These are phyloP conservation scores for Ramaria sp. DNA, from an alignment of 768 basidiomycete species.

Conservation along the genomic window DNA sequence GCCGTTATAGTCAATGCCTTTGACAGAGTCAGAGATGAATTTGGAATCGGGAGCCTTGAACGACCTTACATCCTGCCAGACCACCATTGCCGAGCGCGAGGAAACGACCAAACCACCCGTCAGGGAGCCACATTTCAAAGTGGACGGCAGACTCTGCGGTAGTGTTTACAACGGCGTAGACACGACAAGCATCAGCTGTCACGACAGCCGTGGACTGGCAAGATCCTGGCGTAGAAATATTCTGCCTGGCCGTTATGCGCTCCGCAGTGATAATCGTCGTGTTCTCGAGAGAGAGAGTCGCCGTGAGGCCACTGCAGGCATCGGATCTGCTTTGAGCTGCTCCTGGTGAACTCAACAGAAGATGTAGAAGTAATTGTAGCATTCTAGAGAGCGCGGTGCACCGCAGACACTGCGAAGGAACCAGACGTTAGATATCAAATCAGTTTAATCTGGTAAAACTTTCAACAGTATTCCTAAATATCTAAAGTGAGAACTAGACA, in stretches of 20 bases:
- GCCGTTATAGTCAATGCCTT: slow-evolving; percentile 14
- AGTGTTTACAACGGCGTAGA: slow-evolving; percentile 4
- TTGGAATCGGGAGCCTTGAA: too few species aligned
- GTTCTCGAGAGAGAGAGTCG: not conserved
- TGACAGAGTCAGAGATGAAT: not conserved
- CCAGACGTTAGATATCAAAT: too few species aligned
- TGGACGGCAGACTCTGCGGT: slow-evolving; percentile 6
- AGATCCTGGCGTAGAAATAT: slow-evolving; percentile 4
- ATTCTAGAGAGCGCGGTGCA: not conserved
- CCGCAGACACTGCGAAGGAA: too few species aligned
- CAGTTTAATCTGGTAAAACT: too few species aligned
- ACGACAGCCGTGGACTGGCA: not conserved
- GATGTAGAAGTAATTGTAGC: not conserved
- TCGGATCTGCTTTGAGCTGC: slow-evolving; percentile 15
- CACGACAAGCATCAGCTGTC: slow-evolving; percentile 1
- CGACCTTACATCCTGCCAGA: slow-evolving; percentile 14
- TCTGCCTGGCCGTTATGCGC: not conserved
- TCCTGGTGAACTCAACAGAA: not conserved
- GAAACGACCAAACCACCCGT: slow-evolving; percentile 20
- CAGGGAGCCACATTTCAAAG: slow-evolving; percentile 23
- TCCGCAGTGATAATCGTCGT: slow-evolving; percentile 1
- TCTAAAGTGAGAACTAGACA: too few species aligned
- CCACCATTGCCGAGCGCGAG: slow-evolving; percentile 21
- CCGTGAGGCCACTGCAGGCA: not conserved
- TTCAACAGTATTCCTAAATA: too few species aligned